phyloP scores from a whole-genome alignment of 192 early-diverging fungal species.

The Coemansia brasiliensis region DNA sequence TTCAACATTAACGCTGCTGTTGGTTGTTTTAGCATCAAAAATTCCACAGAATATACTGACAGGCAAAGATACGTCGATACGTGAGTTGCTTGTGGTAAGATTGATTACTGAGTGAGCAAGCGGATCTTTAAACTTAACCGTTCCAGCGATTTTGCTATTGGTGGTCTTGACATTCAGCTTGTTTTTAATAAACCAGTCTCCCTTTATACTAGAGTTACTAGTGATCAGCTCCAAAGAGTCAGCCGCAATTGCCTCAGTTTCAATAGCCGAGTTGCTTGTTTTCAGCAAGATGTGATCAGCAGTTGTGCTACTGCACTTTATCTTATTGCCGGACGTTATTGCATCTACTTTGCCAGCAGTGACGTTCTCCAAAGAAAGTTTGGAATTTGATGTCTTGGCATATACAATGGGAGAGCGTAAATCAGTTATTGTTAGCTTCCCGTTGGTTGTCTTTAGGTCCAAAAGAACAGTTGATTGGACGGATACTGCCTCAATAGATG shows the following conservation, averaged over 20 bases:
- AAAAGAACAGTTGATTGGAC: not conserved
- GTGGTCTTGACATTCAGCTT: slow-evolving; percentile 12
- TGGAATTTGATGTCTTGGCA: not conserved
- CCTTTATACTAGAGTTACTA: not conserved
- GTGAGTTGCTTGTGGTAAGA: slow-evolving; percentile 1
- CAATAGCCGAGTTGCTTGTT: not conserved
- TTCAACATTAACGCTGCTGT: slow-evolving; percentile 5
- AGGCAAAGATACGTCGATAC: not conserved
- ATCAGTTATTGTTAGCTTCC: not conserved
- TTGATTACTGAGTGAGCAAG: not conserved
- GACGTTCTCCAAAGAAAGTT: not conserved
- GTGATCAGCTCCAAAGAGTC: slow-evolving; percentile 2
- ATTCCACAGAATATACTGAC: not conserved
- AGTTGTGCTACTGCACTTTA: not conserved
- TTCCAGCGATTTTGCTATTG: slow-evolving; percentile 19
- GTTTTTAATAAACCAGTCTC: slow-evolving; percentile 4
- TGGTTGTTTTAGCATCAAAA: slow-evolving; percentile 3
- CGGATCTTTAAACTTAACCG: slow-evolving; percentile 1
- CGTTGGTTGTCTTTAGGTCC: not conserved
- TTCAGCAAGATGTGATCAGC: not conserved
- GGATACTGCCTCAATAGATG: not conserved
- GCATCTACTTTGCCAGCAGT: not conserved
- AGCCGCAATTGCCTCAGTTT: not conserved
- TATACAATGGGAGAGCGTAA: not conserved
- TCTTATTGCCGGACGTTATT: not conserved